A percentile compares a stretch with the other conserved stretches of the same genome.
Evolutionary conservation across 192 early-diverging fungal species (phyloP).

Genomic region (Gryganskiella cystojenkinii): DNA sequence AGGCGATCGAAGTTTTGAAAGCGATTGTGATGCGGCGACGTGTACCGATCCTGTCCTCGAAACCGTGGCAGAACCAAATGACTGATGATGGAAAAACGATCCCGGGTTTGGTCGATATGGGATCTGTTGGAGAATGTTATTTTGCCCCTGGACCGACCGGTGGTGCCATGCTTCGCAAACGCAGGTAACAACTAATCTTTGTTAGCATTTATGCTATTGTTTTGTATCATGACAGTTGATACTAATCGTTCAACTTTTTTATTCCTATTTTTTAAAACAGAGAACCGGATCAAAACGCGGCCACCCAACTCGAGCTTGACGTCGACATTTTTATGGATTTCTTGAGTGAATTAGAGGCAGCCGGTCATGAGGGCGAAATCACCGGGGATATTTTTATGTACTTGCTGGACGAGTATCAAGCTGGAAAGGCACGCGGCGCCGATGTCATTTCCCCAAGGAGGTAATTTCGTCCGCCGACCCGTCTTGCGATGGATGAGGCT

Average conservation of each 20-base stretch:
- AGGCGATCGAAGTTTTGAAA: conserved; percentile 51
- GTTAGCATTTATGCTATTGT: too few relatives aligned
- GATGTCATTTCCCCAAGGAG: conserved; percentile 55
- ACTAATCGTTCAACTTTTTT: conserved; percentile 10
- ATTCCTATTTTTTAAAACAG: conserved; percentile 18
- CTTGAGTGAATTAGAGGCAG: conserved; percentile 57
- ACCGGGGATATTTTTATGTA: conserved; percentile 81
- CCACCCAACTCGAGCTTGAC: conserved; percentile 61
- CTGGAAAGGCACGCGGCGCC: conserved; percentile 53
- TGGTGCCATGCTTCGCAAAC: conserved; percentile 59
- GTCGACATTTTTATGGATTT: conserved; percentile 74
- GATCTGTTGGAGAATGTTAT: conserved; percentile 58
- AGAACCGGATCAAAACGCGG: conserved; percentile 18
- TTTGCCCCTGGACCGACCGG: conserved; percentile 64
- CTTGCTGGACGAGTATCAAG: conserved; percentile 77
- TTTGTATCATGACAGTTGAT: neutral
- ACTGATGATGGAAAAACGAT: conserved; percentile 7
- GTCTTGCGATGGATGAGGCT: too few relatives aligned
- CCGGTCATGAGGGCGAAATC: conserved; percentile 57
- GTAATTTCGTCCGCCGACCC: conserved; percentile 53
- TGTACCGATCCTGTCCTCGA: conserved; percentile 8
- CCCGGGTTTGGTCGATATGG: conserved; percentile 48
- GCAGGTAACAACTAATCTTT: too few relatives aligned
- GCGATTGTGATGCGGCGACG: conserved; percentile 59
- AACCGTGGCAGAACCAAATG: conserved; percentile 29